Percentiles rank a stretch among this genome's conserved stretches.
Evolutionary conservation across 2,329 filamentous ascomycete species (phyloP).

Genomic region (Trematosphaeria pertusa): DNA sequence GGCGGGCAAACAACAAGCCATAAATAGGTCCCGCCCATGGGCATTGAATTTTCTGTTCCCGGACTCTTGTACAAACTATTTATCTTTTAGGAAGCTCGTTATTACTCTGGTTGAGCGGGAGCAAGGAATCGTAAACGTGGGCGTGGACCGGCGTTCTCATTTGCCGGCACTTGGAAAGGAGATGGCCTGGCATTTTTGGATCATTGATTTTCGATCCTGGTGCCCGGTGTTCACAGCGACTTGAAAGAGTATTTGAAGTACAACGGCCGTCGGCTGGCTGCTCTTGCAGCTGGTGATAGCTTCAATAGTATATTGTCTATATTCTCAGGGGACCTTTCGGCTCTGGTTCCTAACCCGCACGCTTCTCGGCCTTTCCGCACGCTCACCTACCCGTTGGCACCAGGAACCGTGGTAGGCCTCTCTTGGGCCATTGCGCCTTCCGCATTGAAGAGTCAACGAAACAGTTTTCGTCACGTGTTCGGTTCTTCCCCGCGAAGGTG

Average conservation of each 20-base stretch:
- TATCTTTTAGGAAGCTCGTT: neutral
- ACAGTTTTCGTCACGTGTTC: conserved; percentile 18
- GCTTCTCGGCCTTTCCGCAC: too few relatives aligned
- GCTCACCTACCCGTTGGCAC: too few relatives aligned
- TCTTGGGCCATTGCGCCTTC: too few relatives aligned
- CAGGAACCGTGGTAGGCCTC: too few relatives aligned
- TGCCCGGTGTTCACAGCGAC: neutral
- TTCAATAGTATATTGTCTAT: conserved; percentile 15
- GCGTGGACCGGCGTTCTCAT: conserved; percentile 35
- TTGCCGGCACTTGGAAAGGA: conserved; percentile 25
- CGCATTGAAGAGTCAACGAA: too few relatives aligned
- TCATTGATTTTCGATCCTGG: conserved; percentile 3
- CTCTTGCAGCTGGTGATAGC: conserved; percentile 1
- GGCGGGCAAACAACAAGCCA: conserved; percentile 1
- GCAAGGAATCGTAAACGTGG: conserved; percentile 29
- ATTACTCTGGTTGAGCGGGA: conserved; percentile 10
- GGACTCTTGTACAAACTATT: conserved; percentile 24
- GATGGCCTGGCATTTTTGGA: conserved; percentile 7
- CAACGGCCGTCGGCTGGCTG: neutral
- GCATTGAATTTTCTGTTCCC: neutral
- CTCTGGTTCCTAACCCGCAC: too few relatives aligned
- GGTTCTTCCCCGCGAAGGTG: conserved; percentile 4
- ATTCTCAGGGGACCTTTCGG: too few relatives aligned
- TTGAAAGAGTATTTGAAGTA: conserved; percentile 4
- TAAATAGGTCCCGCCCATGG: neutral